Evolutionary conservation across 148 eudicot species (phyloP), one percentile per base, ranked within the genome.

Genomic region (Agrostemma githago): DNA sequence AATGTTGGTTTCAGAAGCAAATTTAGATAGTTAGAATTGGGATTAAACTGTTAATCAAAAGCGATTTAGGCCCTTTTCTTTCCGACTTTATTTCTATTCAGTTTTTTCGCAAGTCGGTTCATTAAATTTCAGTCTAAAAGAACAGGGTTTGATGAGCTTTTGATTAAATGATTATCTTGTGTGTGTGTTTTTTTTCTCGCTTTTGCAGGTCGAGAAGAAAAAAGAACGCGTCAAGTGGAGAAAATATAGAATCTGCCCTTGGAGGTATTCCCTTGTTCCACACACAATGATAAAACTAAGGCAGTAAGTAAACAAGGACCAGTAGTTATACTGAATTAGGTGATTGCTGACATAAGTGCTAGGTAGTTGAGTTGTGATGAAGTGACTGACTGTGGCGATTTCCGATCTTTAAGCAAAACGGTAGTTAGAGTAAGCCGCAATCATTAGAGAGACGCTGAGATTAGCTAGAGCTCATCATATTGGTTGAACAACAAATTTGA

Each of bases 161-260:
- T 51, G 56, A 12, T 51, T 51, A 51, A 51, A 7, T 8, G 3
- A 15, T 2, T 51, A 56, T n/a, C 54, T 34, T 20, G 26, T 51
- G 60, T 16, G 34, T 20, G 26, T 51, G 60, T 16, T 60, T n/a
- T 48, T 72, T 11, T 68, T 15, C 17, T 8, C 59, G 40, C 37
- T 67, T n/a, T 72, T 75, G 68, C 80, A 85, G 88, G 71, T 85
- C 88, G 74, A 85, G 88, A 74, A 80, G 88, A 41, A 85, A 82
- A 53, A 85, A 85, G 80, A 85, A 76, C 61, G 80, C 82, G 61
- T 80, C 84, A 62, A 78, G 44, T 85, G 88, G 88, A 70, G 88
- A 80, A 69, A 82, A 72, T 68, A 72, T 85, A 57, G 88, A 85
- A 76, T 78, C 85, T 68, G 75, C 77, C 8, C 76, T 74, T 4